phyloP scores from a whole-genome alignment of 805 yeast species.

The Yamadazyma olivae region DNA sequence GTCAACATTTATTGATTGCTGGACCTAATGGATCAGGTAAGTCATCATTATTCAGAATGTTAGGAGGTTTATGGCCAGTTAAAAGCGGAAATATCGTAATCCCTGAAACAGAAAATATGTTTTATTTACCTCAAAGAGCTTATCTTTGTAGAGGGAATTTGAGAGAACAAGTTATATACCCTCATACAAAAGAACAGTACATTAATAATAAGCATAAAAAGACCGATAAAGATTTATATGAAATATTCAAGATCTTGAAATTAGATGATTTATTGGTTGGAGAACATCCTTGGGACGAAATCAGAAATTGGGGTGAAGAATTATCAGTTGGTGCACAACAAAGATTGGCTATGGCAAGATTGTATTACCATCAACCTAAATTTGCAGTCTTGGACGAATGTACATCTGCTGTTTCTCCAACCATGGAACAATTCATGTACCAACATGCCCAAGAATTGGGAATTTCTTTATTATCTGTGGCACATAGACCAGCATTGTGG shows the following conservation, averaged over 20 bases:
- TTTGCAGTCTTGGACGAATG: slow-evolving; percentile 96
- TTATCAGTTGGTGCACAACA: slow-evolving; percentile 91
- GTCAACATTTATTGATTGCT: slow-evolving; percentile 82
- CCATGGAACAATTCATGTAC: slow-evolving; percentile 88
- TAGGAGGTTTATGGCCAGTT: slow-evolving; percentile 94
- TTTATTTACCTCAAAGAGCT: slow-evolving; percentile 91
- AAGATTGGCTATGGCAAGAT: slow-evolving; percentile 86
- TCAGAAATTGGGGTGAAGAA: slow-evolving; percentile 85
- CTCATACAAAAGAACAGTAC: slow-evolving; percentile 65
- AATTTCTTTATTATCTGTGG: slow-evolving; percentile 83
- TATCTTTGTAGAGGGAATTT: slow-evolving; percentile 78
- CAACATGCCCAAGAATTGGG: slow-evolving; percentile 74
- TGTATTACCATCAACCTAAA: slow-evolving; percentile 86
- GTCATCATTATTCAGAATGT: slow-evolving; percentile 83
- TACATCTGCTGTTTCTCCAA: slow-evolving; percentile 89
- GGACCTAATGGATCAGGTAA: slow-evolving; percentile 98
- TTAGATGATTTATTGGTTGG: slow-evolving; percentile 51
- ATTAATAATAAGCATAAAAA: slow-evolving; percentile 27
- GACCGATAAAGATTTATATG: slow-evolving; percentile 48
- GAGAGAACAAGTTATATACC: slow-evolving; percentile 87
- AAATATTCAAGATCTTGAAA: slow-evolving; percentile 55
- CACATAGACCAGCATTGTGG: slow-evolving; percentile 92
- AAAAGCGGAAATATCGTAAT: slow-evolving; percentile 54
- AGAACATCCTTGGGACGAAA: slow-evolving; percentile 55
- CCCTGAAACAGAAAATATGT: slow-evolving; percentile 66